Conservation (phyloP, 148 eudicot species). For the Vaccinium vitisidaea region DNA sequence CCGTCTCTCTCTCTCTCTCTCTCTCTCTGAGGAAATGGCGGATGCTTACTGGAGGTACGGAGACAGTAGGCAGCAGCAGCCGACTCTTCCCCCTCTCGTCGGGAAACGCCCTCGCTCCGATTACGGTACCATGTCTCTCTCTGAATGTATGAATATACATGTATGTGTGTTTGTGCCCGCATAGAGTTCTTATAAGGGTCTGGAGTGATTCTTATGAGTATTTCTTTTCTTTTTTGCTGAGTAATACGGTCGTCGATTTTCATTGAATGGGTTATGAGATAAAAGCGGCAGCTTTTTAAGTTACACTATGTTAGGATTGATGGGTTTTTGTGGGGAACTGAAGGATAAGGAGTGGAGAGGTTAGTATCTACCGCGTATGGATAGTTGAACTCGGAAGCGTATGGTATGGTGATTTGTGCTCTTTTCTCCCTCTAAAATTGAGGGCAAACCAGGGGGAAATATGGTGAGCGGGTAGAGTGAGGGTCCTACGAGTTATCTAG, state of each 20-base stretch:
- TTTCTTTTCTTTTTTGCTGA: neutral
- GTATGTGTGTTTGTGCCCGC: neutral
- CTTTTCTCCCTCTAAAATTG: neutral
- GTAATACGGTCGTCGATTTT: neutral
- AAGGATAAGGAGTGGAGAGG: neutral
- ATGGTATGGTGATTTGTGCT: neutral
- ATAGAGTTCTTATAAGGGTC: neutral
- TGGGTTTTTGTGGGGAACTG: neutral
- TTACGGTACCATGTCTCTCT: constrained; percentile 37
- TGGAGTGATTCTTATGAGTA: neutral
- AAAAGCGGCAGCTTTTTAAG: no score
- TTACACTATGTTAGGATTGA: neutral
- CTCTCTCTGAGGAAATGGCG: constrained; percentile 29
- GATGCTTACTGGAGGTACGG: constrained; percentile 63
- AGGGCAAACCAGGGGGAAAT: neutral
- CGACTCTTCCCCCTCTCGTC: constrained; percentile 26
- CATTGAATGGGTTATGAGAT: neutral
- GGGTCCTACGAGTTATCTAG: neutral
- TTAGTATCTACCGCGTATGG: neutral
- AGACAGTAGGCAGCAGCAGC: constrained; percentile 38
- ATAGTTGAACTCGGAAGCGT: neutral
- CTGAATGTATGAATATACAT: neutral
- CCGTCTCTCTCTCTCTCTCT: neutral
- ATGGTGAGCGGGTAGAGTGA: neutral
- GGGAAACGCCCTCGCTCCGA: constrained; percentile 77